phyloP scores from a whole-genome alignment of 129 eudicot species.

The Gnaphalium uliginosum region DNA sequence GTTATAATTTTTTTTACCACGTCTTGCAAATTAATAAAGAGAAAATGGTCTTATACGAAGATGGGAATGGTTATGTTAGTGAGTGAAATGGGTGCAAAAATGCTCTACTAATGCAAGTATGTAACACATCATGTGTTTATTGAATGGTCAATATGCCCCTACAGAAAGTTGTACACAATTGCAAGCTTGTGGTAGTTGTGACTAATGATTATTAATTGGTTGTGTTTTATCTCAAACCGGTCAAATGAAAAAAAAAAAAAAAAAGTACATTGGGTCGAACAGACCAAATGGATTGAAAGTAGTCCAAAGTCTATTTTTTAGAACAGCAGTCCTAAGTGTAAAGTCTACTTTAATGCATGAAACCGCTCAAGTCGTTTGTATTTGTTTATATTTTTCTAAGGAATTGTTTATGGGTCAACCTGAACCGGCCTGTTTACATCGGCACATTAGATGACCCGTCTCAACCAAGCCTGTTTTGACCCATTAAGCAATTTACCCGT shows the following conservation, averaged over 20 bases:
- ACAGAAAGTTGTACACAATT: not conserved
- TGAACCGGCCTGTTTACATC: not conserved
- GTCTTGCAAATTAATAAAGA: not conserved
- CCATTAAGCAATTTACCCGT: not conserved
- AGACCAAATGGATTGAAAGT: not conserved
- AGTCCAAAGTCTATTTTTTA: too few species aligned
- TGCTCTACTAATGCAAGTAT: slow-evolving; percentile 4
- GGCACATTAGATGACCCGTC: not conserved
- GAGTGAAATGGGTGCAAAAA: not conserved
- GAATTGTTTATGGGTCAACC: not conserved
- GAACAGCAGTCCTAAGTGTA: too few species aligned
- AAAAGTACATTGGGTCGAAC: not conserved
- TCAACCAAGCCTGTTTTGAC: not conserved
- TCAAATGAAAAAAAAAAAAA: too few species aligned
- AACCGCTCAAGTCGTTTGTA: not conserved
- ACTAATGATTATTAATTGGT: not conserved
- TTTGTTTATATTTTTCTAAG: not conserved
- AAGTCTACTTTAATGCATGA: not conserved
- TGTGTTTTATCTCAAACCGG: not conserved
- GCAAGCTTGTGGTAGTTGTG: not conserved
- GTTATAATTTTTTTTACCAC: slow-evolving; percentile 4
- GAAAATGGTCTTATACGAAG: not conserved
- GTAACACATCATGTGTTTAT: not conserved
- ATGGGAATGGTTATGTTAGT: not conserved
- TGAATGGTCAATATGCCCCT: not conserved